These are phyloP conservation scores for Zizania palustris DNA, from an alignment of 202 grass and related monocot species.

Conservation along the genomic window DNA sequence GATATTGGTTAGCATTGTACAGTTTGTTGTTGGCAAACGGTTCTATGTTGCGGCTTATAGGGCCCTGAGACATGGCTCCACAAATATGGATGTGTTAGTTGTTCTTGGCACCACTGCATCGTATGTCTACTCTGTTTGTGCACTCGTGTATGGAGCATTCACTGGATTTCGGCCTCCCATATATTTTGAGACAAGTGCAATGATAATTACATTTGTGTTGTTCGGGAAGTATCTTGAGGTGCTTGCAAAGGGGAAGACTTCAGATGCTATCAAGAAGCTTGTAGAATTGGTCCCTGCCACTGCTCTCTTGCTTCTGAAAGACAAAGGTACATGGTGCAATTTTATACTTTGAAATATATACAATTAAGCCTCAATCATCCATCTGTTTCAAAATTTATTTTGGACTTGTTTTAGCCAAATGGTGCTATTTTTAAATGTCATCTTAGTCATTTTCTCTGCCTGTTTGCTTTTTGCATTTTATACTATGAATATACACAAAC, in stretches of 20 bases:
- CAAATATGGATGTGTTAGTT: constrained; percentile 98
- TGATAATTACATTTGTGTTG: constrained; percentile 99
- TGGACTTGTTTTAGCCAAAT: constrained; percentile 14
- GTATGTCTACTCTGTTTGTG: constrained; percentile 88
- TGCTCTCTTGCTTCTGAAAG: constrained; percentile 89
- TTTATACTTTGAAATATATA: constrained; percentile 11
- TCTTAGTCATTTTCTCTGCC: no score
- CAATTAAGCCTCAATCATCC: constrained; percentile 10
- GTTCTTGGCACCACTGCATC: constrained; percentile 91
- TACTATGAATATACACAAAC: constrained; percentile 12
- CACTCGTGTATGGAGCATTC: constrained; percentile 74
- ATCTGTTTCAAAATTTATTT: background rate
- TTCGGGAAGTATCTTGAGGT: constrained; percentile 98
- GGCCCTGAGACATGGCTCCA: constrained; percentile 82
- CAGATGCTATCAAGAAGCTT: constrained; percentile 95
- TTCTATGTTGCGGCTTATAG: constrained; percentile 96
- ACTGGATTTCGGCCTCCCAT: constrained; percentile 70
- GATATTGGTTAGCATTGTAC: constrained; percentile 86
- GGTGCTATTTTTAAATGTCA: no score
- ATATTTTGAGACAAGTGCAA: constrained; percentile 99
- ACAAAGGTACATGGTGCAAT: constrained; percentile 58
- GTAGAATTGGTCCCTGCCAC: constrained; percentile 92
- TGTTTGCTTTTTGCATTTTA: background rate
- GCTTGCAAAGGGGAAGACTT: constrained; percentile 93
- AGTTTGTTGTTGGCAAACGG: constrained; percentile 90